These are phyloP conservation scores for Botryotinia convoluta DNA, from an alignment of 2,329 filamentous ascomycete genomes.

Conservation along the genomic window DNA sequence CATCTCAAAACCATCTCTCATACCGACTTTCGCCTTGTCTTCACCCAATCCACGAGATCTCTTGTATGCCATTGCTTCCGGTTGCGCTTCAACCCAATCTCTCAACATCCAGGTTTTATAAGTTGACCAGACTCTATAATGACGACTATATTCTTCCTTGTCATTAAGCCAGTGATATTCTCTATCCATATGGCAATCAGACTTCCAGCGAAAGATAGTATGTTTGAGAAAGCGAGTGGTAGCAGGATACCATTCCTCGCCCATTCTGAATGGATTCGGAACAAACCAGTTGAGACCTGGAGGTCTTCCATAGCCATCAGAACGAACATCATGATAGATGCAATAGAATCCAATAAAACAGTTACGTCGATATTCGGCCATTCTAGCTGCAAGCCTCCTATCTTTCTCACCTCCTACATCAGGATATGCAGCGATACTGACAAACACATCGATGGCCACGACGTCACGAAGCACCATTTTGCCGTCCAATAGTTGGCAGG, in stretches of 20 bases:
- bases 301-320: rapidly evolving
- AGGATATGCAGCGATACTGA: neutral
- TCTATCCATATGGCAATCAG: neutral
- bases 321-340: neutral
- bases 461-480: rapidly evolving
- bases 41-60: neutral
- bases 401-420: neutral
- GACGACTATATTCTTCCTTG: rapidly evolving
- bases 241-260: neutral
- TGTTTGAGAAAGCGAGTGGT: neutral
- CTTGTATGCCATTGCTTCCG: neutral
- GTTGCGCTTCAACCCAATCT: conserved; percentile 4
- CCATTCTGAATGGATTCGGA: neutral
- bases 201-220: neutral
- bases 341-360: rapidly evolving
- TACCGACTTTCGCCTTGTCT: neutral
- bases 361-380: rapidly evolving
- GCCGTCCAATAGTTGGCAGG: neutral
- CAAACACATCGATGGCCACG: neutral
- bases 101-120: neutral
- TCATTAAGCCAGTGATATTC: neutral
- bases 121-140: neutral
- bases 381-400: neutral
- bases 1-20: neutral
- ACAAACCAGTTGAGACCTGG: neutral